These are phyloP conservation scores for Fusarium virguliforme DNA, from an alignment of 2,329 filamentous ascomycete species.

Conservation along the genomic window DNA sequence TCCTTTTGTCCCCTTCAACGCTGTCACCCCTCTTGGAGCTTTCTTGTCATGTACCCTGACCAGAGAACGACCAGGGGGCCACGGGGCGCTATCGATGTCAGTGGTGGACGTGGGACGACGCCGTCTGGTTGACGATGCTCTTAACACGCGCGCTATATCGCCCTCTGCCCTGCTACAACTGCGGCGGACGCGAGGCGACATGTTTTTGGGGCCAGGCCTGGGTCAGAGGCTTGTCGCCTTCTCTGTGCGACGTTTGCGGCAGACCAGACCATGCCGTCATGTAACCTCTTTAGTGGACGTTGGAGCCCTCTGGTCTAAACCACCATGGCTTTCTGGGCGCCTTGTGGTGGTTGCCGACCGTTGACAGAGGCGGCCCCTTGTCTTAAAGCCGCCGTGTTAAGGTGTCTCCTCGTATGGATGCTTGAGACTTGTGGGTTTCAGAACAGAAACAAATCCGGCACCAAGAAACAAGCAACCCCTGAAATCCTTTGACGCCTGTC, in stretches of 20 bases:
- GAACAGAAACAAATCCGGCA: constrained; percentile 40
- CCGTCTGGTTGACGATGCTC: constrained; percentile 25
- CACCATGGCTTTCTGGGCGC: constrained; percentile 9
- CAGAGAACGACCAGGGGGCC: constrained; percentile 21
- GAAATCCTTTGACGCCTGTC: constrained; percentile 30
- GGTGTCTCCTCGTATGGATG: constrained; percentile 7
- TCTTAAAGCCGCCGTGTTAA: constrained; percentile 1
- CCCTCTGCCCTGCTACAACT: constrained; percentile 6
- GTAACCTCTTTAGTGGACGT: constrained; percentile 17
- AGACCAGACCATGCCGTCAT: constrained; percentile 17
- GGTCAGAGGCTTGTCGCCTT: constrained; percentile 5
- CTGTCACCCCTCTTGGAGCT: constrained; percentile 6
- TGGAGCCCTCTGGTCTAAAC: constrained; percentile 12
- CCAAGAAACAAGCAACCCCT: constrained; percentile 35
- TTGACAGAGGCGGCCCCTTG: constrained; percentile 20
- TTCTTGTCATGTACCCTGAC: constrained; percentile 31
- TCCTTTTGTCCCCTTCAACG: constrained; percentile 4
- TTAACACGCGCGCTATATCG: constrained; percentile 25
- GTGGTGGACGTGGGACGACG: constrained; percentile 26
- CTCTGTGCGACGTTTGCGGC: constrained; percentile 32
- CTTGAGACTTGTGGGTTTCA: constrained; percentile 48
- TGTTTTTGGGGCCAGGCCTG: constrained; percentile 13
- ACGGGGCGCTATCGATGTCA: constrained; percentile 34
- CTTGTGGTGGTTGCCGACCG: constrained; percentile 20
- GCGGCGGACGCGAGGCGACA: constrained; percentile 11